Conservation (phyloP, 2,329 filamentous ascomycete genomes). For the Aspergillus sp. region DNA sequence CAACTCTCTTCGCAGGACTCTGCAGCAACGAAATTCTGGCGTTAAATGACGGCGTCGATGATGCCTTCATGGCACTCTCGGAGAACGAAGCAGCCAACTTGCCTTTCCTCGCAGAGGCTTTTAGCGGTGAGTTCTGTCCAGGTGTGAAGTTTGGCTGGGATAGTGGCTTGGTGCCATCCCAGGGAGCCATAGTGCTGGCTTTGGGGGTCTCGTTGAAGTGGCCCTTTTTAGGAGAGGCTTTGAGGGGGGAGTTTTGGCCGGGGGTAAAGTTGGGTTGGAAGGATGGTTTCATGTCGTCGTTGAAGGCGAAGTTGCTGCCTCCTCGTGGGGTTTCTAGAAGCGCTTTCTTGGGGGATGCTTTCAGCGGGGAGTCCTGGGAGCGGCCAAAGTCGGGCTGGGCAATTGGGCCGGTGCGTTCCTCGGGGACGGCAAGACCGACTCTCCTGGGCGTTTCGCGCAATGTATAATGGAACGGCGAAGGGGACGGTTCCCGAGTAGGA, state of each 20-base stretch:
- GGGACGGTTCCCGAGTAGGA: conserved; percentile 39
- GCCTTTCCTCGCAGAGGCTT: conserved; percentile 32
- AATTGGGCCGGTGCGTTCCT: conserved; percentile 13
- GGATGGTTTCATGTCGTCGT: conserved; percentile 1
- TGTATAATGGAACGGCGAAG: conserved; percentile 38
- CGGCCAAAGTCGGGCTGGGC: conserved; percentile 22
- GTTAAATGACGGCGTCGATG: conserved; percentile 28
- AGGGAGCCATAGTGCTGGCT: not conserved
- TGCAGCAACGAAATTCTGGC: conserved; percentile 32
- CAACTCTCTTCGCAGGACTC: conserved; percentile 39
- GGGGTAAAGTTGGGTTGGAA: conserved; percentile 15
- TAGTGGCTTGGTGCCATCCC: conserved; percentile 8
- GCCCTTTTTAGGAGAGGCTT: conserved; percentile 17
- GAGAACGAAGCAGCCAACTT: conserved; percentile 31
- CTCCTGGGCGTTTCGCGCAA: conserved; percentile 37
- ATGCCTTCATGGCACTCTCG: conserved; percentile 26
- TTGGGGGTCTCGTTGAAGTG: conserved; percentile 18
- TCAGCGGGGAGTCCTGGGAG: conserved; percentile 32
- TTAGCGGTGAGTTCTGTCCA: conserved; percentile 33
- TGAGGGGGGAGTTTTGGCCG: conserved; percentile 13
- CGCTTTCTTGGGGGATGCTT: conserved; percentile 38
- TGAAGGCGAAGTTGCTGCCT: conserved; percentile 7
- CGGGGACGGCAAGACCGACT: conserved; percentile 19
- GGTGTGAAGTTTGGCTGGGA: conserved; percentile 21
- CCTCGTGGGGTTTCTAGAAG: conserved; percentile 12